Evolutionary conservation across 2,329 filamentous ascomycete genomes (phyloP).

Genomic region (Cucurbitaria berberidis): DNA sequence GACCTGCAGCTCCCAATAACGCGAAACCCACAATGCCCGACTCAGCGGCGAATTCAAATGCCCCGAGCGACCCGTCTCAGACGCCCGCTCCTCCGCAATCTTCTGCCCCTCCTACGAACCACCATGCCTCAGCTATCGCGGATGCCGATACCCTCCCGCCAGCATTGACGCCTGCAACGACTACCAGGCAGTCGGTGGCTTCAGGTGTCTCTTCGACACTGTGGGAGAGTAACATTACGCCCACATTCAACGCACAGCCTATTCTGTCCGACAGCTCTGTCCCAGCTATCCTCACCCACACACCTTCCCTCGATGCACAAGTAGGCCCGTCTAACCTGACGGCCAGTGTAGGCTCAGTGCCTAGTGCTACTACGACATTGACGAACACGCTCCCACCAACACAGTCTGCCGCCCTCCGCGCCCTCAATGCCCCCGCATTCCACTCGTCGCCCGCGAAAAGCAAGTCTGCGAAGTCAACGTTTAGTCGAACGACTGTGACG

Average conservation of each 20-base stretch:
- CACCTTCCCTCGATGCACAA: conserved; percentile 37
- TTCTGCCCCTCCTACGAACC: conserved; percentile 24
- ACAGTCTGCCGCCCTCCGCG: conserved; percentile 47
- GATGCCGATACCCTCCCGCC: conserved; percentile 37
- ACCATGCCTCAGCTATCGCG: conserved; percentile 26
- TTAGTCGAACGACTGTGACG: conserved; percentile 47
- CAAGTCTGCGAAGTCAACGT: conserved; percentile 47
- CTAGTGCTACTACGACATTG: conserved; percentile 45
- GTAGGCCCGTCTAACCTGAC: conserved; percentile 38
- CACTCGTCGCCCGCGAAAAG: conserved; percentile 39
- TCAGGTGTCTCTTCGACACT: conserved; percentile 42
- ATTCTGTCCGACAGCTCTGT: conserved; percentile 21
- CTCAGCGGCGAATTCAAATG: conserved; percentile 31
- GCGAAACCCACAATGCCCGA: conserved; percentile 42
- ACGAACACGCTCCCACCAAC: conserved; percentile 47
- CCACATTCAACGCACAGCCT: conserved; percentile 19
- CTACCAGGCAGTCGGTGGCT: conserved; percentile 43
- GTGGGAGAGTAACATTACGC: conserved; percentile 33
- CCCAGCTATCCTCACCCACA: conserved; percentile 38
- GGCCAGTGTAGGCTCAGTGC: conserved; percentile 41
- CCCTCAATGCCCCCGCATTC: conserved; percentile 48
- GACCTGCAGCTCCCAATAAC: conserved; percentile 45
- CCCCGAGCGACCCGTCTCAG: conserved; percentile 32
- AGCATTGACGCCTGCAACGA: conserved; percentile 45
- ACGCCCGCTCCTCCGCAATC: conserved; percentile 24